Conservation (phyloP, 1,284 basidiomycete genomes). For the Schizophyllum commune region DNA sequence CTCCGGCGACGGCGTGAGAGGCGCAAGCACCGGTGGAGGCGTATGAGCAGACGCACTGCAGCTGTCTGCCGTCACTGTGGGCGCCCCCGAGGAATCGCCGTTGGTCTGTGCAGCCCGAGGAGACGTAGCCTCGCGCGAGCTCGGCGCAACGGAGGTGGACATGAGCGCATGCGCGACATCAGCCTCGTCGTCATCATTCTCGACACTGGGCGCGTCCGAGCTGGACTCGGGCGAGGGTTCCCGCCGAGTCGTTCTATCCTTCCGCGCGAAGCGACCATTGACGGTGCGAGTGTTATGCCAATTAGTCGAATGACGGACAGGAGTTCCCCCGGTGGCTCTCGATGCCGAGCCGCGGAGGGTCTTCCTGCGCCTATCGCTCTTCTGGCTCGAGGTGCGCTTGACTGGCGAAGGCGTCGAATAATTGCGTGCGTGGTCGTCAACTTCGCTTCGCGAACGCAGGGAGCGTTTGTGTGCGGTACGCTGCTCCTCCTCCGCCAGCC, state of each 20-base stretch:
- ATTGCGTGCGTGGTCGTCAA: neutral
- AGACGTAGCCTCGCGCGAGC: neutral
- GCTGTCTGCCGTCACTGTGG: neutral
- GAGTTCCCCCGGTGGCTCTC: neutral
- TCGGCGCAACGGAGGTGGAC: neutral
- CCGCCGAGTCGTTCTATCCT: neutral
- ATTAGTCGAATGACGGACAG: neutral
- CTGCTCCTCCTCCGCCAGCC: slow-evolving; percentile 29
- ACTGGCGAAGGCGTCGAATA: neutral
- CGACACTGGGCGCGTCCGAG: neutral
- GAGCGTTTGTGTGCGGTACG: neutral
- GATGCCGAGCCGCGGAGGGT: neutral
- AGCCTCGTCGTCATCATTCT: neutral
- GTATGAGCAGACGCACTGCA: neutral
- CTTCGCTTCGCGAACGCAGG: slow-evolving; percentile 4
- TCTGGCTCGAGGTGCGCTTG: neutral
- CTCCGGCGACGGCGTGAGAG: neutral
- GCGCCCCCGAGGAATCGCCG: neutral
- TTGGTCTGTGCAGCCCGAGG: neutral
- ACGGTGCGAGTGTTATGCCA: neutral
- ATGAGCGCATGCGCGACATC: neutral
- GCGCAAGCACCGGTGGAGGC: neutral
- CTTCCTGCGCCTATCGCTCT: neutral
- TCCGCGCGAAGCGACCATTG: neutral
- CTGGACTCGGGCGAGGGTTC: neutral